Evolutionary conservation across 805 yeast genomes (phyloP), one percentile per base, ranked within the genome.

Genomic region (Teunomyces cretensis): DNA sequence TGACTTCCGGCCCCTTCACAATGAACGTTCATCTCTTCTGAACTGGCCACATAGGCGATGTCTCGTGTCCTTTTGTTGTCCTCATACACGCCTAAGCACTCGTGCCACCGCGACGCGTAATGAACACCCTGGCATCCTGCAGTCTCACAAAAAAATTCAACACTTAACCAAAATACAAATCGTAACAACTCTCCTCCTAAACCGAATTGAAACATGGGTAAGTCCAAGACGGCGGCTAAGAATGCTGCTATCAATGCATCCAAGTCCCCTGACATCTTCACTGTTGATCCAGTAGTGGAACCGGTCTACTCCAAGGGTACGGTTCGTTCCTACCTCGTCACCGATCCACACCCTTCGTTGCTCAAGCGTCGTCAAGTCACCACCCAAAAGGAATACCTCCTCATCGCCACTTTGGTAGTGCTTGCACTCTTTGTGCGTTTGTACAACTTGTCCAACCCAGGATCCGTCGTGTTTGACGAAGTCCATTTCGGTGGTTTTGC

Each of bases 401-500:
- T 62, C 37, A 36, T 68, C 30, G 60, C 74, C n/a, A 61, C 55
- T 2, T 58, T 69, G 12, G 67, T 88, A 43, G 56, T 79, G n/a
- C 53, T 74, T 1, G 78, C 96, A 0, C 49, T 74, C 9, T 56
- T 65, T 39, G 77, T 88, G 41, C 81, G 99, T 54, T 71, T 86
- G 43, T 70, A 74, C 52, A 70, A 76, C 43, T 70, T 94, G 47
- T 70, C 77, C 22, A 60, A 68, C 50, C 99, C 99, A 32, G 67
- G 81, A 56, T 81, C 91, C 24, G 95, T 90, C 30, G 96, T 92
- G 9, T 88, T 88, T 53, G 96, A 90, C 64, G 99, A 92, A 65
- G 94, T 87, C 33, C 96, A 88, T 66, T 94, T 94, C 58, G 99
- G 99, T 45, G 95, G 95, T n/a, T 94, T 92, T 68, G 96, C 97